Percentiles rank a stretch among this genome's conserved stretches.
phyloP scores from a whole-genome alignment of 208 protist species.

The Leishmania aethiopica region DNA sequence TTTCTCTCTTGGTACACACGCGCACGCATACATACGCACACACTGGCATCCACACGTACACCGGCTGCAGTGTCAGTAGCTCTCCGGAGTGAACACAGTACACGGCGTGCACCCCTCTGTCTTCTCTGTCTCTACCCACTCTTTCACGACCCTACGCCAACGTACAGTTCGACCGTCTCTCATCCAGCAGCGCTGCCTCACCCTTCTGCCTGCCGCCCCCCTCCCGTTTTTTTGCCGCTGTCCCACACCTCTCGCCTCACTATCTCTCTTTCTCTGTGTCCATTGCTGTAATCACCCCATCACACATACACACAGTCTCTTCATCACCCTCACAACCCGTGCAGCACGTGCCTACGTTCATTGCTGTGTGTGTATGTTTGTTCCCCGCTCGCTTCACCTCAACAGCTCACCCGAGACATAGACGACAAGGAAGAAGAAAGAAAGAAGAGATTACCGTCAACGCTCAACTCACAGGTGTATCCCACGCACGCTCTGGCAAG shows the following conservation, averaged over 20 bases:
- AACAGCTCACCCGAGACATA: background rate
- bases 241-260: background rate
- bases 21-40: background rate
- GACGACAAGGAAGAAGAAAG: background rate
- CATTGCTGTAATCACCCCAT: background rate
- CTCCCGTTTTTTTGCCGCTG: background rate
- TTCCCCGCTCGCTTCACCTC: background rate
- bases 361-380: background rate
- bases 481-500: background rate
- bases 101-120: conserved; percentile 3
- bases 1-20: background rate
- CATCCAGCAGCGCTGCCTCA: background rate
- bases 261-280: background rate
- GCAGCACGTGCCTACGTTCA: background rate
- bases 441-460: background rate
- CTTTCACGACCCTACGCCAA: background rate
- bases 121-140: background rate
- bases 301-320: background rate
- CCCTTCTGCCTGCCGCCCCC: background rate
- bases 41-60: background rate
- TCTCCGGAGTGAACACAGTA: conserved; percentile 22
- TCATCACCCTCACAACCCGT: background rate
- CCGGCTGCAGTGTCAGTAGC: conserved; percentile 9
- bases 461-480: background rate
- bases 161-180: background rate